These are phyloP conservation scores for Mycena floridula DNA, from an alignment of 768 basidiomycete genomes.

Conservation along the genomic window DNA sequence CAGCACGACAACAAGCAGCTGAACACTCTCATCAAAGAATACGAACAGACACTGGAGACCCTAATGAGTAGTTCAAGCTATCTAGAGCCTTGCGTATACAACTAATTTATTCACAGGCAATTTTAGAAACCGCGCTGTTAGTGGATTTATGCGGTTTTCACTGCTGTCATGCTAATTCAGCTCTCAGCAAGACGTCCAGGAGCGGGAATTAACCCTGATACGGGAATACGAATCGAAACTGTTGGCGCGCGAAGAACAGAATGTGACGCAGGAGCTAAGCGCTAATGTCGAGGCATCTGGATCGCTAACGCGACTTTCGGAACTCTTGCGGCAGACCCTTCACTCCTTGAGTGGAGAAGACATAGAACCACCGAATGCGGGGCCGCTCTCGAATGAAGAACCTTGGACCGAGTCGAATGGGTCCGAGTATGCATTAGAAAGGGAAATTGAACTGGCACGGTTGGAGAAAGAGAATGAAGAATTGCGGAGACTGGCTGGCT, in stretches of 20 bases:
- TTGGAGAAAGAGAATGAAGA: conserved; percentile 86
- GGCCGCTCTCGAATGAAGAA: neutral
- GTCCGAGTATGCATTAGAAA: conserved; percentile 77
- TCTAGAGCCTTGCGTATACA: neutral
- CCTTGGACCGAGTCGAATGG: conserved; percentile 23
- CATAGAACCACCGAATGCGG: neutral
- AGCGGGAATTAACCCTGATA: conserved; percentile 83
- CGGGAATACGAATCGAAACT: conserved; percentile 88
- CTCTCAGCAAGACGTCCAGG: conserved; percentile 82
- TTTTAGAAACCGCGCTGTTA: conserved; percentile 86
- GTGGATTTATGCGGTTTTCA: conserved; percentile 23
- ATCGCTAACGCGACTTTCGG: conserved; percentile 64
- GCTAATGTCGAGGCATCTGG: conserved; percentile 61
- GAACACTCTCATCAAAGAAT: conserved; percentile 86
- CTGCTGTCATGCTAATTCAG: neutral
- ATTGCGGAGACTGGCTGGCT: conserved; percentile 64
- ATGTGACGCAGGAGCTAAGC: conserved; percentile 49
- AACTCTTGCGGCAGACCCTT: conserved; percentile 44
- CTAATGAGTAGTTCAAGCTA: conserved; percentile 60
- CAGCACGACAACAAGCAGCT: conserved; percentile 96
- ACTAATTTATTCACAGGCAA: conserved; percentile 25
- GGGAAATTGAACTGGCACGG: conserved; percentile 86
- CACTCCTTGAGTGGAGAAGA: conserved; percentile 1
- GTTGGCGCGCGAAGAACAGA: conserved; percentile 67
- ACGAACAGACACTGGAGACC: conserved; percentile 91